phyloP scores from a whole-genome alignment of 257 asterid species.

The Thymus mandschuricus region DNA sequence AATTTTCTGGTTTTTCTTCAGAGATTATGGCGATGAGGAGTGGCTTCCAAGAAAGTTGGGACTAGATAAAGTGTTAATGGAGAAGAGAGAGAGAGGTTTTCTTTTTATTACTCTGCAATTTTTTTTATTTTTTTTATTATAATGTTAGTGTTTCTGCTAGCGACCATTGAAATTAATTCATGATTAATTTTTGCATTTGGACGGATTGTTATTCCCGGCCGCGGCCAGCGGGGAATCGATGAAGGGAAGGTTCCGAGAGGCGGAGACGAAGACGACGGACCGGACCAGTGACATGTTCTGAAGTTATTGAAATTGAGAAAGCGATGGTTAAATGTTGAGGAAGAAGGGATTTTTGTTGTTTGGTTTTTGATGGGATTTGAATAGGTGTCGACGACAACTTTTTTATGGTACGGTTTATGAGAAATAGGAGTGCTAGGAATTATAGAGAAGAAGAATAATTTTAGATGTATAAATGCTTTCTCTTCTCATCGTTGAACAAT shows the following conservation, averaged over 20 bases:
- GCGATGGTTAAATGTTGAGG: neutral
- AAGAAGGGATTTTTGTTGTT: neutral
- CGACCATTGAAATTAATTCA: slow-evolving; percentile 11
- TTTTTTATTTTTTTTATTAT: neutral
- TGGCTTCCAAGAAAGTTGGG: slow-evolving; percentile 41
- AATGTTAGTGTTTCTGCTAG: neutral
- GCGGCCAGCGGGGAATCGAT: neutral
- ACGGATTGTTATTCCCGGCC: slow-evolving; percentile 1
- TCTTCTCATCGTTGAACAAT: neutral
- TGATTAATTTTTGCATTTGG: neutral
- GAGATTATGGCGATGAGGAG: slow-evolving; percentile 38
- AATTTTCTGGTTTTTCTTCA: slow-evolving; percentile 32
- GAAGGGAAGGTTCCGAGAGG: neutral
- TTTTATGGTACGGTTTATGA: neutral
- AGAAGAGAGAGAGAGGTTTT: neutral
- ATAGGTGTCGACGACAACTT: neutral
- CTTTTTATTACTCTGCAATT: neutral
- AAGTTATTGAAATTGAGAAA: neutral
- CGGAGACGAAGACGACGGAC: neutral
- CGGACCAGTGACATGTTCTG: too few species aligned
- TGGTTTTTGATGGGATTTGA: neutral
- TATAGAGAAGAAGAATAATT: too few species aligned
- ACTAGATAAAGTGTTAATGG: slow-evolving; percentile 13
- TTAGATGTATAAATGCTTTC: neutral
- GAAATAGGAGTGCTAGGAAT: neutral